Conservation (phyloP, 2,329 filamentous ascomycete species). For the Hypoxylon rubiginosum region DNA sequence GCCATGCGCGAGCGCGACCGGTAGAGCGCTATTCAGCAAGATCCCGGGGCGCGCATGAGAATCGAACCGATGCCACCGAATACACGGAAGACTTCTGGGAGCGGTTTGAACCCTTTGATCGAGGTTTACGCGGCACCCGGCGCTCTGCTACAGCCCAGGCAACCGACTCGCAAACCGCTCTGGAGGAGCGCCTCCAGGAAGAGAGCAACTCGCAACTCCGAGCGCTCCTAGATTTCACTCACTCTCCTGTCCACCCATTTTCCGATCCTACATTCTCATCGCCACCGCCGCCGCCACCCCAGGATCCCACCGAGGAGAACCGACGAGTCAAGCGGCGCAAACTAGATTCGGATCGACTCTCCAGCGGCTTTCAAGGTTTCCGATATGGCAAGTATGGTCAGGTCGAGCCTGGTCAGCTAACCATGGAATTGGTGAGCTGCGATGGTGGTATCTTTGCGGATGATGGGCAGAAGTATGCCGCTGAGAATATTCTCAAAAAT, state of each 20-base stretch:
- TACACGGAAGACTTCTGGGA: constrained; percentile 39
- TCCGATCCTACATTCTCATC: constrained; percentile 48
- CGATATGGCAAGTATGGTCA: constrained; percentile 90
- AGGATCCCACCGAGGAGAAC: constrained; percentile 49
- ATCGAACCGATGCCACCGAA: constrained; percentile 35
- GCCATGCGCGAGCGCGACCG: constrained; percentile 40
- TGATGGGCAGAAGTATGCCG: constrained; percentile 70
- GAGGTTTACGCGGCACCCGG: constrained; percentile 29
- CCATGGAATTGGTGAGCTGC: constrained; percentile 90
- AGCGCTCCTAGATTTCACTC: constrained; percentile 46
- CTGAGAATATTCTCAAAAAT: constrained; percentile 86
- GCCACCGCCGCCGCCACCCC: constrained; percentile 40
- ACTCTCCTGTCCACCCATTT: constrained; percentile 37
- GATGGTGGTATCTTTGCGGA: constrained; percentile 82
- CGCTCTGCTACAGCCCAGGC: constrained; percentile 27
- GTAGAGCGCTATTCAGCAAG: constrained; percentile 41
- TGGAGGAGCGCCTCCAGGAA: constrained; percentile 40
- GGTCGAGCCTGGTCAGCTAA: constrained; percentile 83
- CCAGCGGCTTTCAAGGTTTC: constrained; percentile 68
- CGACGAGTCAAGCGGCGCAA: constrained; percentile 77
- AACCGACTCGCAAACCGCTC: constrained; percentile 28
- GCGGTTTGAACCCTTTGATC: constrained; percentile 29
- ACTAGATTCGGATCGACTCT: constrained; percentile 72
- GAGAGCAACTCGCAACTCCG: constrained; percentile 44
- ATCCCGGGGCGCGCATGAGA: constrained; percentile 33